phyloP scores from a whole-genome alignment of 1,284 basidiomycete genomes.

The Melampsora larici-populina region DNA sequence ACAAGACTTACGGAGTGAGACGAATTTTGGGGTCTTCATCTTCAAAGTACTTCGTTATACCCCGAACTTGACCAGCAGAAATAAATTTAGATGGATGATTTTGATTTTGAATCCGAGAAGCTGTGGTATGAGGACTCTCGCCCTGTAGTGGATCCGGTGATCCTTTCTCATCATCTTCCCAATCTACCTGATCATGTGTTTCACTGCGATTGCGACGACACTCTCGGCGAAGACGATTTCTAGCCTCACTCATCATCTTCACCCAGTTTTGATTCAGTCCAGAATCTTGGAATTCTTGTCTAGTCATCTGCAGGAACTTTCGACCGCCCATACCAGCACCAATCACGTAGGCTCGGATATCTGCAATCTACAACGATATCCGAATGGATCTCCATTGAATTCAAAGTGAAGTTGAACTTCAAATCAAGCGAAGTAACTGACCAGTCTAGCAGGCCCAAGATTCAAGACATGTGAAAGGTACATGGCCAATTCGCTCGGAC shows the following conservation, averaged over 20 bases:
- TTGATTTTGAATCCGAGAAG: too few species aligned
- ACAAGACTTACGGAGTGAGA: too few species aligned
- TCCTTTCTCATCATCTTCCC: background rate
- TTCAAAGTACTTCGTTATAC: too few species aligned
- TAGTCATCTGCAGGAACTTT: slow-evolving; percentile 2
- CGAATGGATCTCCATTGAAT: background rate
- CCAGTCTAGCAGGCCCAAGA: background rate
- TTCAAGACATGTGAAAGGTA: background rate
- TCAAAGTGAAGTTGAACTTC: background rate
- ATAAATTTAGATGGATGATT: too few species aligned
- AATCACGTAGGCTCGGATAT: background rate
- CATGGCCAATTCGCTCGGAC: slow-evolving; percentile 1
- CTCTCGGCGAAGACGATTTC: background rate
- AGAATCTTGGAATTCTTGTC: background rate
- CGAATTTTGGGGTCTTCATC: too few species aligned
- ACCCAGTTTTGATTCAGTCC: background rate
- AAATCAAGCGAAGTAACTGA: background rate
- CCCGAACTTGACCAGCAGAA: too few species aligned
- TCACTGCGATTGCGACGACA: background rate
- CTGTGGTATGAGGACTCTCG: too few species aligned
- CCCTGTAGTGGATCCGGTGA: background rate
- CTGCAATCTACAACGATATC: background rate
- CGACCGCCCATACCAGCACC: background rate
- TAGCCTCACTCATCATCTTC: background rate
- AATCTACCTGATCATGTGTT: background rate